A percentile compares a stretch with the other conserved stretches of the same genome.
Conservation (phyloP, 2,329 filamentous ascomycete genomes). For the Clonostachys solani region DNA sequence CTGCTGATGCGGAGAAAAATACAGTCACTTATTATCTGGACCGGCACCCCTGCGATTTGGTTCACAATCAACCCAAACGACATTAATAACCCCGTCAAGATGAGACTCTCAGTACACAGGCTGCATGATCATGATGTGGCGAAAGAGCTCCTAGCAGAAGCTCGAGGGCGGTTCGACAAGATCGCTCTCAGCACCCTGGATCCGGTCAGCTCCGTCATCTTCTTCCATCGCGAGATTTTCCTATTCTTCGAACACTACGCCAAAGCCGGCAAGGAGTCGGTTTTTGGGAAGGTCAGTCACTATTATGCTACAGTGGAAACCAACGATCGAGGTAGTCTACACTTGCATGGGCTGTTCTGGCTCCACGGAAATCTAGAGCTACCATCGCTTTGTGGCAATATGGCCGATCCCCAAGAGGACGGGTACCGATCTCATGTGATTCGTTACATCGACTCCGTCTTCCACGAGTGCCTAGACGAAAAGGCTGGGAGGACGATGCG, state of each 20-base stretch:
- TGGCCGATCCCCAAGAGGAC: not conserved
- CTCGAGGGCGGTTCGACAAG: not conserved
- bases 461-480: not conserved
- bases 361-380: constrained; percentile 2
- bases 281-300: constrained; percentile 1
- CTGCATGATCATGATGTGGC: not conserved
- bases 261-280: not conserved
- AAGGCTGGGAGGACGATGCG: not conserved
- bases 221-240: not conserved
- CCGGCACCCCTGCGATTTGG: not conserved
- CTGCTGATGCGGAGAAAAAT: constrained; percentile 2
- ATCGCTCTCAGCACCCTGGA: not conserved
- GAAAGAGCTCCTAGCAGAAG: not conserved
- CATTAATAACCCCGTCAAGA: not conserved
- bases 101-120: not conserved
- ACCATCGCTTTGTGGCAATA: not conserved
- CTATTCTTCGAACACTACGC: not conserved
- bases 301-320: constrained; percentile 1
- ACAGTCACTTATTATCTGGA: not conserved
- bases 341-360: constrained; percentile 3
- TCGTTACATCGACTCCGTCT: not conserved
- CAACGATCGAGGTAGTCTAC: constrained; percentile 2
- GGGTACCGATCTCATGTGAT: not conserved
- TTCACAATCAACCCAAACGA: not conserved
- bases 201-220: not conserved